Evolutionary conservation across 768 basidiomycete genomes (phyloP).

Genomic region (Hortiboletus flavorubellus): DNA sequence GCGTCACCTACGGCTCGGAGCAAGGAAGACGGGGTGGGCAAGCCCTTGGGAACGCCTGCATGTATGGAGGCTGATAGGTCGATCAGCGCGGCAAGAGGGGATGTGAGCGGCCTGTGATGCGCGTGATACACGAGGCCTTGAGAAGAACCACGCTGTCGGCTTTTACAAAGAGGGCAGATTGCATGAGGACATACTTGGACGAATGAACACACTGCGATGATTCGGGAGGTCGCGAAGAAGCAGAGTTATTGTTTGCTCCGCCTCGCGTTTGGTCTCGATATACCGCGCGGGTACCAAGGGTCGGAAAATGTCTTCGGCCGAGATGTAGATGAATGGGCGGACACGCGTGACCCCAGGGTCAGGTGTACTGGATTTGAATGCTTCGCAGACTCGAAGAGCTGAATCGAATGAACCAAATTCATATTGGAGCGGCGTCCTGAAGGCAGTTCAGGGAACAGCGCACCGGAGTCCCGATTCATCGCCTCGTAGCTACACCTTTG

Average conservation of each 20-base stretch:
- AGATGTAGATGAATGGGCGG: constrained; percentile 89
- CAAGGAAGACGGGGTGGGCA: constrained; percentile 65
- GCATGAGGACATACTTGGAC: constrained; percentile 68
- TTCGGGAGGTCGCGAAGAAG: constrained; percentile 43
- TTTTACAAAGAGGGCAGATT: constrained; percentile 12
- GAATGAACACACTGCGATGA: constrained; percentile 74
- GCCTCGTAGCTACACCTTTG: constrained; percentile 60
- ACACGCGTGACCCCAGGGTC: constrained; percentile 26
- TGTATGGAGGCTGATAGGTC: constrained; percentile 79
- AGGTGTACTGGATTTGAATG: constrained; percentile 54
- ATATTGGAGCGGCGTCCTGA: constrained; percentile 4
- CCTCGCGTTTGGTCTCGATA: constrained; percentile 91
- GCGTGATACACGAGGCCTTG: constrained; percentile 95
- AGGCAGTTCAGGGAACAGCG: constrained; percentile 27
- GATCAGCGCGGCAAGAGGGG: constrained; percentile 78
- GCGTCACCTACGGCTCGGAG: constrained; percentile 50
- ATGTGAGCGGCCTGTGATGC: constrained; percentile 85
- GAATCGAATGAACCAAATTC: constrained; percentile 12
- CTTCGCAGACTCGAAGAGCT: constrained; percentile 77
- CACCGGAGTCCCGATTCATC: constrained; percentile 90
- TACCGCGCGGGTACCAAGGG: constrained; percentile 84
- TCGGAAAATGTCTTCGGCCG: constrained; percentile 83
- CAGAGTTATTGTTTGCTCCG: constrained; percentile 66
- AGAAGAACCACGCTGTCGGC: constrained; percentile 10
- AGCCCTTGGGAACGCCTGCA: constrained; percentile 46